These are phyloP conservation scores for Epithemia pelagica DNA, from an alignment of 108 stramenopile species.

Conservation along the genomic window DNA sequence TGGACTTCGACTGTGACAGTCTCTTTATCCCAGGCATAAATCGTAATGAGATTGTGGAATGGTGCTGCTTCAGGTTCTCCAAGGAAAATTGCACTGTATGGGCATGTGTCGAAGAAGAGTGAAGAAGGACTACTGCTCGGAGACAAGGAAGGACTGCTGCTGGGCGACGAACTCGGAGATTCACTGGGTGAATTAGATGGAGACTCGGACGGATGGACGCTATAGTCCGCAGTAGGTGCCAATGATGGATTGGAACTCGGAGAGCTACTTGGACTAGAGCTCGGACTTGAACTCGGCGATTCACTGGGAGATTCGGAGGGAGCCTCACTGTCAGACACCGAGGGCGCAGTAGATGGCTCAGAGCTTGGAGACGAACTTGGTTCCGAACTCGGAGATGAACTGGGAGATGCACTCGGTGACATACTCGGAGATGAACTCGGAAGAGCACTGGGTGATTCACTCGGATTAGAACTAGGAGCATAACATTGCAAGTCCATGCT, in stretches of 20 bases:
- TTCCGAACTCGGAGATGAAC: not conserved
- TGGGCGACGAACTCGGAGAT: not conserved
- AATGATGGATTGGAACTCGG: not conserved
- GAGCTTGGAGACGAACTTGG: not conserved
- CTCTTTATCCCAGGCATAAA: not conserved
- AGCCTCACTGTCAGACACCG: not conserved
- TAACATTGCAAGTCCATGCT: too few species aligned
- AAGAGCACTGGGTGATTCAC: too few species aligned
- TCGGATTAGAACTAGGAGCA: too few species aligned
- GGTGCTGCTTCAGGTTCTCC: not conserved
- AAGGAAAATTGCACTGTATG: not conserved
- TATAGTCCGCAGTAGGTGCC: not conserved
- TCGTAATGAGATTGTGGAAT: not conserved
- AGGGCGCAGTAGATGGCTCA: not conserved
- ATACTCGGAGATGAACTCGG: constrained; percentile 3
- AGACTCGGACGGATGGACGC: not conserved
- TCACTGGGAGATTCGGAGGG: not conserved
- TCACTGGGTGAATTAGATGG: not conserved
- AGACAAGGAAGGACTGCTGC: not conserved
- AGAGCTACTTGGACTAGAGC: not conserved
- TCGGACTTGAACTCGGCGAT: constrained; percentile 4
- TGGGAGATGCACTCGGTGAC: not conserved
- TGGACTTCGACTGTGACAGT: not conserved
- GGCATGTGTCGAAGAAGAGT: not conserved
- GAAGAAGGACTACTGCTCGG: not conserved